A percentile compares a stretch with the other conserved stretches of the same genome.
Conservation (phyloP, 768 basidiomycete species). For the Psilocybe cubensis region DNA sequence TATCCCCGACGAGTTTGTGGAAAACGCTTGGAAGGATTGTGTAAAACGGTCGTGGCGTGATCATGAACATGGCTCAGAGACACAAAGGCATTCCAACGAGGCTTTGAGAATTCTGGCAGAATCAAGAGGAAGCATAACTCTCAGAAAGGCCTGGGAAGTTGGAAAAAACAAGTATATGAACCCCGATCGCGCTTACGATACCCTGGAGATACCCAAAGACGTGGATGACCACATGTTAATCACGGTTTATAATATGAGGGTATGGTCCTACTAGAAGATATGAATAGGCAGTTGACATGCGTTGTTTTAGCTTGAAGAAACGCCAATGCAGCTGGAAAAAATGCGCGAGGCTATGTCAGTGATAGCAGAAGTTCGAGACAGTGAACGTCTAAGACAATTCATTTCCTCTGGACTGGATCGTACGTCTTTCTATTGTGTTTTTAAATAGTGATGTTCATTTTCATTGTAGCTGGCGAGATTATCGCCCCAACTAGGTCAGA, state of each 20-base stretch:
- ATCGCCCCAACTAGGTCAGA: conserved; percentile 56
- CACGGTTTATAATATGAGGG: conserved; percentile 73
- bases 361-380: conserved; percentile 77
- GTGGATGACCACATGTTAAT: conserved; percentile 80
- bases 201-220: conserved; percentile 70
- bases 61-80: conserved; percentile 46
- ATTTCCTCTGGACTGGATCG: conserved; percentile 72
- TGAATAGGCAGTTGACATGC: not conserved
- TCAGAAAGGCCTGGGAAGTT: conserved; percentile 56
- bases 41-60: conserved; percentile 61
- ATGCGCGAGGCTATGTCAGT: conserved; percentile 75
- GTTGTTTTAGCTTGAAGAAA: conserved; percentile 64
- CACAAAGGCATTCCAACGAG: conserved; percentile 61
- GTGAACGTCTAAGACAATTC: conserved; percentile 69
- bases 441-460: not conserved
- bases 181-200: conserved; percentile 70
- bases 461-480: conserved; percentile 64
- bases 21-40: conserved; percentile 69
- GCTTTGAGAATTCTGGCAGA: conserved; percentile 74
- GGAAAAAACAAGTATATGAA: conserved; percentile 64
- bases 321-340: conserved; percentile 64
- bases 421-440: conserved; percentile 43
- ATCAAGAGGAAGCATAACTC: conserved; percentile 50
- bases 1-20: conserved; percentile 70
- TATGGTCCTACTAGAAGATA: conserved; percentile 33